A percentile compares a stretch with the other conserved stretches of the same genome.
Conservation (phyloP, 192 early-diverging fungal species). For the Coemansia sp. region DNA sequence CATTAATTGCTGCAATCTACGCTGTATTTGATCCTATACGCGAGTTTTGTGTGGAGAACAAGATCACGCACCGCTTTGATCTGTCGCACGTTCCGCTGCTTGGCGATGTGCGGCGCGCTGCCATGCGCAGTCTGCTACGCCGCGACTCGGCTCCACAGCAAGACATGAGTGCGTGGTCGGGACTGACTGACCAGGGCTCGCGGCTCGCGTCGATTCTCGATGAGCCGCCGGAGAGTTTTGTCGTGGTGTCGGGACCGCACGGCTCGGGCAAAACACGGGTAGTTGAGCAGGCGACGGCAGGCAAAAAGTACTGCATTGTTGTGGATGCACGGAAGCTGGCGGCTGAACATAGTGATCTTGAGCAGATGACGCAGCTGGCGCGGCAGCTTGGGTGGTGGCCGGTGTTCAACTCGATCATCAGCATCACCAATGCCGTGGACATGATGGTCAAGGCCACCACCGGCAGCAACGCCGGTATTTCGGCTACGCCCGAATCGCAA, state of each 20-base stretch:
- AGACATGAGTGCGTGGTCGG: slow-evolving; percentile 44
- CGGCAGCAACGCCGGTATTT: slow-evolving; percentile 83
- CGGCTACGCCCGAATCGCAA: slow-evolving; percentile 81
- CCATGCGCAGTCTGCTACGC: slow-evolving; percentile 32
- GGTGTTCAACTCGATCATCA: slow-evolving; percentile 77
- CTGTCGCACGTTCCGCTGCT: slow-evolving; percentile 43
- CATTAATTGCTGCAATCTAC: slow-evolving; percentile 73
- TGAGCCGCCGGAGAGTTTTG: slow-evolving; percentile 72
- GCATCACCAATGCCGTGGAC: slow-evolving; percentile 74
- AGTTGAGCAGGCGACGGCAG: slow-evolving; percentile 66
- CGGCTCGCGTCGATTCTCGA: slow-evolving; percentile 50
- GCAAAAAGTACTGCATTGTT: slow-evolving; percentile 70
- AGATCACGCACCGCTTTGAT: slow-evolving; percentile 78
- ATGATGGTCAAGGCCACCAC: slow-evolving; percentile 83
- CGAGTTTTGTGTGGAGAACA: slow-evolving; percentile 84
- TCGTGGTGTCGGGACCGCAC: slow-evolving; percentile 80
- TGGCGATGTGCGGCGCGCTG: slow-evolving; percentile 34
- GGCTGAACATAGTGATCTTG: slow-evolving; percentile 67
- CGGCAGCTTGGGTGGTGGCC: slow-evolving; percentile 91
- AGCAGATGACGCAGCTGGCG: slow-evolving; percentile 74
- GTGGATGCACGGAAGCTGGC: slow-evolving; percentile 81
- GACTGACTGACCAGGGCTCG: slow-evolving; percentile 39
- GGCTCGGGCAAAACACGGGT: slow-evolving; percentile 81
- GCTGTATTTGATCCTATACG: slow-evolving; percentile 88
- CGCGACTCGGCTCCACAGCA: slow-evolving; percentile 15